Evolutionary conservation across 2,329 filamentous ascomycete species (phyloP).

Genomic region (Penicillium sp.): DNA sequence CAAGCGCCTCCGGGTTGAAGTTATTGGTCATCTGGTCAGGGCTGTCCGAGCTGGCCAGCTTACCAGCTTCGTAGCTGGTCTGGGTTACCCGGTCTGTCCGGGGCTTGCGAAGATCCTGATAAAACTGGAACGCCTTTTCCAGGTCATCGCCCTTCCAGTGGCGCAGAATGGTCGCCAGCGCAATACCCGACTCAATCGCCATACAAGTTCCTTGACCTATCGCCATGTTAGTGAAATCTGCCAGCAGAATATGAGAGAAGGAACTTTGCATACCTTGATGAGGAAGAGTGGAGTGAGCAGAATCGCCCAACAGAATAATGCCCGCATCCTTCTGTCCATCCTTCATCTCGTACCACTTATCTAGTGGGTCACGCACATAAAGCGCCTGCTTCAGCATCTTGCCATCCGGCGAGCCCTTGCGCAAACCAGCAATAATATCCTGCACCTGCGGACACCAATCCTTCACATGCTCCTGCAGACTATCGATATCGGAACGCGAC

Average conservation of each 20-base stretch:
- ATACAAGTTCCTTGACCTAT: constrained; percentile 40
- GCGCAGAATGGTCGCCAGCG: constrained; percentile 35
- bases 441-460: constrained; percentile 39
- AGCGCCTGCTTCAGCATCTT: constrained; percentile 41
- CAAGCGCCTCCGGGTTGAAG: constrained; percentile 32
- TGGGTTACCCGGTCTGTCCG: constrained; percentile 40
- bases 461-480: constrained; percentile 36
- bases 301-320: constrained; percentile 38
- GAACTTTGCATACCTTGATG: constrained; percentile 39
- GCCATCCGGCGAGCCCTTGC: constrained; percentile 34
- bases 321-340: constrained; percentile 27
- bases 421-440: constrained; percentile 36
- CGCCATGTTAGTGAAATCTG: constrained; percentile 2
- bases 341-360: constrained; percentile 38
- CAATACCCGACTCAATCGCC: constrained; percentile 40
- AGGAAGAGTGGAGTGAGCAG: constrained; percentile 40
- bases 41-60: constrained; percentile 39
- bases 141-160: constrained; percentile 35
- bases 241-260: too few relatives aligned
- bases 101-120: constrained; percentile 41
- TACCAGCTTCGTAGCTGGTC: constrained; percentile 42
- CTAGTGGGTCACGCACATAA: constrained; percentile 38
- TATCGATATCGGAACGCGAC: constrained; percentile 37
- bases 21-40: constrained; percentile 32
- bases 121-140: constrained; percentile 37